A percentile compares a stretch with the other conserved stretches of the same genome.
These are phyloP conservation scores for Puccinellia tenuiflora DNA, from an alignment of 176 grass and related monocot species.

Conservation along the genomic window DNA sequence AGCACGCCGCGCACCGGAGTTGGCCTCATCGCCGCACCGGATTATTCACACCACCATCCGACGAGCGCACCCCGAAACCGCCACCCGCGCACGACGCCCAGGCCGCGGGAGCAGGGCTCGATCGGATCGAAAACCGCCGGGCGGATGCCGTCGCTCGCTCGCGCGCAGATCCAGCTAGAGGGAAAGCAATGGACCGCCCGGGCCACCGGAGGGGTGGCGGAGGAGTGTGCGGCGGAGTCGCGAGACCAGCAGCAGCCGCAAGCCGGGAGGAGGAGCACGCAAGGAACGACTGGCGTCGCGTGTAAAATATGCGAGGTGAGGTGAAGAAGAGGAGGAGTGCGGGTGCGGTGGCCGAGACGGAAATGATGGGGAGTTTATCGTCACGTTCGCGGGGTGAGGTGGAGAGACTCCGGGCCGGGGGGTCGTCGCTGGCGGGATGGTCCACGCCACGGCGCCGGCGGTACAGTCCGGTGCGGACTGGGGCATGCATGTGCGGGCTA, in stretches of 20 bases:
- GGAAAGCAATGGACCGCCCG: neutral
- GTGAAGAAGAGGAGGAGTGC: neutral
- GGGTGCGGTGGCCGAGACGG: too few relatives aligned
- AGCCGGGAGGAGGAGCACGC: neutral
- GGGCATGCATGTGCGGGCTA: too few relatives aligned
- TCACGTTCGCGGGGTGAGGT: too few relatives aligned
- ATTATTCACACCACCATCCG: slow-evolving; percentile 31
- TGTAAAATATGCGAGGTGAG: neutral
- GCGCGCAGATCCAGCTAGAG: neutral
- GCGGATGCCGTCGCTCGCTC: neutral
- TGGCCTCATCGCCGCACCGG: neutral
- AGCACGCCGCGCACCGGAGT: neutral
- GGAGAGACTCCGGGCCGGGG: too few relatives aligned
- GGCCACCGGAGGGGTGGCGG: neutral
- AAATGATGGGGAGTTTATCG: too few relatives aligned
- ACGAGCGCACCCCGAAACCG: neutral
- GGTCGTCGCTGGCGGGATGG: too few relatives aligned
- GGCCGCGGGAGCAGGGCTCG: neutral
- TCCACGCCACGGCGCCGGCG: too few relatives aligned
- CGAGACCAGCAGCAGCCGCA: neutral
- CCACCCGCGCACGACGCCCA: neutral
- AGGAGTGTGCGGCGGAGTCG: neutral
- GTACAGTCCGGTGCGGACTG: too few relatives aligned
- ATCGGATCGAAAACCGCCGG: slow-evolving; percentile 2
- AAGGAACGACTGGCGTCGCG: neutral